Percentiles rank a stretch among this genome's conserved stretches.
Conservation (phyloP, 371 early-diverging fungal genomes). For the Mucor lusitanicus region DNA sequence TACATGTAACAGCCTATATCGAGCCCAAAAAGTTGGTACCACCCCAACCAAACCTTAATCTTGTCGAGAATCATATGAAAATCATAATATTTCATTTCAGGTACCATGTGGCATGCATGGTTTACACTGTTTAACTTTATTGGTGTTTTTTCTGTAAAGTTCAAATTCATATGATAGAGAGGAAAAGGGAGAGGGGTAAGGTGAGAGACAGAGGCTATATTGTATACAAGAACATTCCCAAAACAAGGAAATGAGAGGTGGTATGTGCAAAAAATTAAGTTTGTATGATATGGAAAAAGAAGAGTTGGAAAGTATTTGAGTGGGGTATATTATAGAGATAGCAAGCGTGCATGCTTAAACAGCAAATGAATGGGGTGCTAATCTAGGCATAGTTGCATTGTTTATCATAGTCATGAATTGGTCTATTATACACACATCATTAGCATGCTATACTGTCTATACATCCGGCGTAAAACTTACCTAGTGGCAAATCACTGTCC, state of each 20-base stretch:
- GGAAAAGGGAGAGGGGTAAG: background rate
- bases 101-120: background rate
- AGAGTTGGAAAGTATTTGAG: background rate
- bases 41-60: background rate
- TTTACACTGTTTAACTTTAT: background rate
- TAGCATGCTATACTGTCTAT: background rate
- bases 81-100: background rate
- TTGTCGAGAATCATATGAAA: background rate
- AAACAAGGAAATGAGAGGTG: background rate
- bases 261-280: background rate
- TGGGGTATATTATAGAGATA: background rate
- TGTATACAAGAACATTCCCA: background rate
- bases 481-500: background rate
- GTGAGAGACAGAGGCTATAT: too few species aligned
- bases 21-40: background rate
- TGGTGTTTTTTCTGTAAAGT: background rate
- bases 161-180: background rate
- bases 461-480: background rate
- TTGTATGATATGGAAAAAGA: background rate
- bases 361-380: background rate
- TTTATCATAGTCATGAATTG: slow-evolving; percentile 6
- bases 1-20: background rate
- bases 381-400: background rate
- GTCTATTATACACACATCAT: background rate
- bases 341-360: background rate